Conservation (phyloP, 768 basidiomycete species). For the Amanita exitialis region DNA sequence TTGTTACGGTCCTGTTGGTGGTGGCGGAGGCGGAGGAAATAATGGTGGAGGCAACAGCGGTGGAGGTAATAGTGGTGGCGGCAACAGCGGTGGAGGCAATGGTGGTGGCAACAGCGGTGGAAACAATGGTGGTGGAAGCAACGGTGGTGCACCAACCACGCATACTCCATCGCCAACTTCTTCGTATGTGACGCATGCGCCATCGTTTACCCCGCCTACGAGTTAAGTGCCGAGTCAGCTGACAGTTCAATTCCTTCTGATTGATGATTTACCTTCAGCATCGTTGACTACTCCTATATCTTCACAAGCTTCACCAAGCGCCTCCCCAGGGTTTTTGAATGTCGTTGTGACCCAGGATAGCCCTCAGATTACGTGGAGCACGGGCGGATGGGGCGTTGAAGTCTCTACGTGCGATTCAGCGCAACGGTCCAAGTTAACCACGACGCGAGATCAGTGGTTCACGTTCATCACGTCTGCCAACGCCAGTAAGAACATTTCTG, state of each 20-base stretch:
- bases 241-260: too few species aligned
- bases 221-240: too few species aligned
- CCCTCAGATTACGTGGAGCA: not conserved
- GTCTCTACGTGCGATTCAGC: not conserved
- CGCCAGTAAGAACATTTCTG: not conserved
- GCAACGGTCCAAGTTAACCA: not conserved
- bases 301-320: not conserved
- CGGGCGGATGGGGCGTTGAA: not conserved
- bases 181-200: too few species aligned
- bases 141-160: not conserved
- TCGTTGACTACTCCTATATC: not conserved
- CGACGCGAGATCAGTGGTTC: not conserved
- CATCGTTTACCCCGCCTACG: too few species aligned
- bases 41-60: not conserved
- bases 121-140: not conserved
- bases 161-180: too few species aligned
- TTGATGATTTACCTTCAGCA: not conserved
- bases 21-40: not conserved
- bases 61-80: not conserved
- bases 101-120: not conserved
- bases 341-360: not conserved
- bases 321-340: not conserved
- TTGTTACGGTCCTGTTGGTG: conserved; percentile 3
- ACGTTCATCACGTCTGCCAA: not conserved
- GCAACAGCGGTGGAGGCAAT: not conserved